Evolutionary conservation across 2,329 filamentous ascomycete genomes (phyloP).

Genomic region (Fusarium sublunatum): DNA sequence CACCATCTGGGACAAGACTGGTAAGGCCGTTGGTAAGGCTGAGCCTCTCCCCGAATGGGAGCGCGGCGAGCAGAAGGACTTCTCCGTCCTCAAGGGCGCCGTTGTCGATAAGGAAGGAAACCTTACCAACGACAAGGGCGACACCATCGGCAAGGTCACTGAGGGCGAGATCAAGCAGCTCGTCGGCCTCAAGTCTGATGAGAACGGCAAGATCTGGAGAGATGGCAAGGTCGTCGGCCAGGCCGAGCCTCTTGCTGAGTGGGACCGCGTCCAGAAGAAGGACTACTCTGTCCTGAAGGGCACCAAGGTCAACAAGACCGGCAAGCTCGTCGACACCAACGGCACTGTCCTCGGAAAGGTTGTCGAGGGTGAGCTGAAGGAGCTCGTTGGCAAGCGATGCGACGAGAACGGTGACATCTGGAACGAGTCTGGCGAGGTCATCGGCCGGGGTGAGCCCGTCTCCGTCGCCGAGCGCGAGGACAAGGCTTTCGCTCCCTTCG

Average conservation of each 20-base stretch:
- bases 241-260: conserved; percentile 70
- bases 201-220: conserved; percentile 75
- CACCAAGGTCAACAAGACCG: conserved; percentile 68
- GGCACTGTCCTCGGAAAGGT: conserved; percentile 70
- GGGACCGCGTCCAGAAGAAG: conserved; percentile 59
- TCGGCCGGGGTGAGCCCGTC: conserved; percentile 72
- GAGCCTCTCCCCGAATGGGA: conserved; percentile 70
- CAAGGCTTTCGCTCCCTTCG: conserved; percentile 64
- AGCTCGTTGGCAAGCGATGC: conserved; percentile 71
- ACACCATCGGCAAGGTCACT: conserved; percentile 69
- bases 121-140: conserved; percentile 63
- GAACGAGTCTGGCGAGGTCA: conserved; percentile 75
- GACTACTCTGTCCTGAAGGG: conserved; percentile 61
- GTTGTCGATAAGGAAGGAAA: conserved; percentile 63
- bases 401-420: conserved; percentile 77
- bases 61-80: conserved; percentile 53
- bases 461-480: conserved; percentile 65
- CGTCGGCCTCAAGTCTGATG: conserved; percentile 74
- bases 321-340: conserved; percentile 66
- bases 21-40: conserved; percentile 73
- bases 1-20: conserved; percentile 72
- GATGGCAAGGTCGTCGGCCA: conserved; percentile 73
- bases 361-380: conserved; percentile 70
- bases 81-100: conserved; percentile 32
- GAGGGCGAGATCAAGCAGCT: conserved; percentile 72